Evolutionary conservation across 495 filamentous ascomycete genomes (phyloP).

Genomic region (Annulohypoxylon nitens): DNA sequence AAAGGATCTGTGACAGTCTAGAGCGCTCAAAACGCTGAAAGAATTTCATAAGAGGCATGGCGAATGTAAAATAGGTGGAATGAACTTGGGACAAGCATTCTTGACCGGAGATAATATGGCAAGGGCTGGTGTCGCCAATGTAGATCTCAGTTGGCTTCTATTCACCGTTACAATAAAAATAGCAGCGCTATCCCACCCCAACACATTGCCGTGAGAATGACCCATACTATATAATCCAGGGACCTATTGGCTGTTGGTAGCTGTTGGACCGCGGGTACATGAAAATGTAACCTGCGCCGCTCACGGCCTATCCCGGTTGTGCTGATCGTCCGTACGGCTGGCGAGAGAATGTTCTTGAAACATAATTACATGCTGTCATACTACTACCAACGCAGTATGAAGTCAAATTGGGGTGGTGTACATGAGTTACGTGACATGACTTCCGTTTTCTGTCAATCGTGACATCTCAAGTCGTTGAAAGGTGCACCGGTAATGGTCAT

Average conservation of each 20-base stretch:
- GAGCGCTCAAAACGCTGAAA: constrained; percentile 11
- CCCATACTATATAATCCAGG: neutral
- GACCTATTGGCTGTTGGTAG: constrained; percentile 5
- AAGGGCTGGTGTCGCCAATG: neutral
- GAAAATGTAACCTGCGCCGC: constrained; percentile 19
- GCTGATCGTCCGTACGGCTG: neutral
- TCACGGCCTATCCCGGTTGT: constrained; percentile 3
- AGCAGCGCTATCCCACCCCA: neutral
- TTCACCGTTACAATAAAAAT: constrained; percentile 15
- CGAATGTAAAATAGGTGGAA: constrained; percentile 15
- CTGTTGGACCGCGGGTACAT: neutral
- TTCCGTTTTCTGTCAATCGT: neutral
- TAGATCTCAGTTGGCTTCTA: constrained; percentile 11
- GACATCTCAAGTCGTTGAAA: too few species aligned
- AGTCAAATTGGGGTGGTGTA: neutral
- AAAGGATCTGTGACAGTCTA: neutral
- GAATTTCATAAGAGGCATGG: neutral
- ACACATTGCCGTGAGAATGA: neutral
- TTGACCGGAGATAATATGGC: constrained; percentile 9
- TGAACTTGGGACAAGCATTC: neutral
- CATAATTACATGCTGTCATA: neutral
- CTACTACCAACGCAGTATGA: neutral
- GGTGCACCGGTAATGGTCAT: too few species aligned
- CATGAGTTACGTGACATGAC: neutral
- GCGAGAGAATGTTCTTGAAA: constrained; percentile 5